Evolutionary conservation across 352 stramenopile species (phyloP).

Genomic region (Phytophthora cryptogea): DNA sequence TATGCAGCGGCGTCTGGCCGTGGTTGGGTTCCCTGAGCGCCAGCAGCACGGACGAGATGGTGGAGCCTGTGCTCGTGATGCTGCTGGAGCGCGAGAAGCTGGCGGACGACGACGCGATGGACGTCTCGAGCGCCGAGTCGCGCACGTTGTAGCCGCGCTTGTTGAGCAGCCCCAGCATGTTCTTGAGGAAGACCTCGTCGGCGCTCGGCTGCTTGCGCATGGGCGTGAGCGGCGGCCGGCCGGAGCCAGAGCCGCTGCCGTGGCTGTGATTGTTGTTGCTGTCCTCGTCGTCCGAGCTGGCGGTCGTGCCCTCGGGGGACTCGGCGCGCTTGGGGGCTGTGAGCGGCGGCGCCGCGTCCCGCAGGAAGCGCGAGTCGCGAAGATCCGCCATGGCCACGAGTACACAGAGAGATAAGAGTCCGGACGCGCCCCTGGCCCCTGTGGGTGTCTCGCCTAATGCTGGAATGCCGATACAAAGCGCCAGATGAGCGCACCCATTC

Average conservation of each 20-base stretch:
- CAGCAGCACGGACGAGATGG: conserved; percentile 72
- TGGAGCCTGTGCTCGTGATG: conserved; percentile 63
- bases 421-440: too few species aligned
- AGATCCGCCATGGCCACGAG: conserved; percentile 15
- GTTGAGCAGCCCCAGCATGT: conserved; percentile 77
- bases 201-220: conserved; percentile 30
- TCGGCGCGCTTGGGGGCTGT: conserved; percentile 2
- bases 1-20: conserved; percentile 77
- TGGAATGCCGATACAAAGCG: conserved; percentile 23
- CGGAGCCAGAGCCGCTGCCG: conserved; percentile 10
- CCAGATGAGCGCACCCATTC: conserved; percentile 6
- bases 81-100: conserved; percentile 48
- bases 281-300: conserved; percentile 35
- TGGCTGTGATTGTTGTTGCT: conserved; percentile 13
- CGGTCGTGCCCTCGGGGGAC: conserved; percentile 16
- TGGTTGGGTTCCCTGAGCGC: conserved; percentile 73
- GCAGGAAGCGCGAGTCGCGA: conserved; percentile 26
- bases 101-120: conserved; percentile 50
- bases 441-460: conserved; percentile 8
- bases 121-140: conserved; percentile 63
- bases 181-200: conserved; percentile 72
- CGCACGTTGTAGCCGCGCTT: conserved; percentile 85
- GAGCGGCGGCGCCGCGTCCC: conserved; percentile 23
- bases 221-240: conserved; percentile 14
- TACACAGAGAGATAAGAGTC: too few species aligned